These are phyloP conservation scores for Xylariaceae sp. DNA, from an alignment of 2,329 filamentous ascomycete species.

Conservation along the genomic window DNA sequence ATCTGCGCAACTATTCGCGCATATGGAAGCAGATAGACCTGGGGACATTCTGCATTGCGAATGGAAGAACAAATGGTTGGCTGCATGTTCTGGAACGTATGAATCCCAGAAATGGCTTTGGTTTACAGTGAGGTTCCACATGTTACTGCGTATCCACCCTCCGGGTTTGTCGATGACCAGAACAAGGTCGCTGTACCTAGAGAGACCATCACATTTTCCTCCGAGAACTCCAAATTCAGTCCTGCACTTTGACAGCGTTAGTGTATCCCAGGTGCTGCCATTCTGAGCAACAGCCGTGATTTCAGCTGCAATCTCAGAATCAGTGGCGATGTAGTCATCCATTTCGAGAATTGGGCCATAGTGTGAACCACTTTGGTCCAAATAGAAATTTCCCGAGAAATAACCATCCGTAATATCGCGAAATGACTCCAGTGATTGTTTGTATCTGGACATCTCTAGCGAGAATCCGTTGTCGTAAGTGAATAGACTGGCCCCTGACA, in stretches of 20 bases:
- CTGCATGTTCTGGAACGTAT: slow-evolving; percentile 16
- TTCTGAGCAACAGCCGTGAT: neutral
- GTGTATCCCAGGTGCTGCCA: slow-evolving; percentile 1
- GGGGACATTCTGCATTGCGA: slow-evolving; percentile 20
- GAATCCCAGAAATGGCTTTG: slow-evolving; percentile 17
- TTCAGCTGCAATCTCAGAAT: neutral
- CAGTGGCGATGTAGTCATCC: neutral
- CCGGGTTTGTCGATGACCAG: slow-evolving; percentile 16
- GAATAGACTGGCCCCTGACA: slow-evolving; percentile 16
- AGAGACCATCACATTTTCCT: slow-evolving; percentile 14
- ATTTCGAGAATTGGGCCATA: neutral
- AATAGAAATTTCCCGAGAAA: too few species aligned
- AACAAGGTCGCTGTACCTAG: slow-evolving; percentile 12
- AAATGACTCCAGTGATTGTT: too few species aligned
- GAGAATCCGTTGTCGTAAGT: neutral
- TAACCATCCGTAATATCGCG: too few species aligned
- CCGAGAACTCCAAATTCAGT: too few species aligned
- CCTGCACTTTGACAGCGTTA: slow-evolving; percentile 8
- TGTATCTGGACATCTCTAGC: neutral
- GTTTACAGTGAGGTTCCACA: slow-evolving; percentile 19
- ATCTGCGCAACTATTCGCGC: too few species aligned
- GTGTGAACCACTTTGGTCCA: too few species aligned
- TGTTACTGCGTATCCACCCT: slow-evolving; percentile 22
- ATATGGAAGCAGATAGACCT: too few species aligned
- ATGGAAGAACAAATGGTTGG: slow-evolving; percentile 21